Evolutionary conservation across 2,329 filamentous ascomycete genomes (phyloP), one percentile per base, ranked within the genome.

Genomic region (Periconia digitata): DNA sequence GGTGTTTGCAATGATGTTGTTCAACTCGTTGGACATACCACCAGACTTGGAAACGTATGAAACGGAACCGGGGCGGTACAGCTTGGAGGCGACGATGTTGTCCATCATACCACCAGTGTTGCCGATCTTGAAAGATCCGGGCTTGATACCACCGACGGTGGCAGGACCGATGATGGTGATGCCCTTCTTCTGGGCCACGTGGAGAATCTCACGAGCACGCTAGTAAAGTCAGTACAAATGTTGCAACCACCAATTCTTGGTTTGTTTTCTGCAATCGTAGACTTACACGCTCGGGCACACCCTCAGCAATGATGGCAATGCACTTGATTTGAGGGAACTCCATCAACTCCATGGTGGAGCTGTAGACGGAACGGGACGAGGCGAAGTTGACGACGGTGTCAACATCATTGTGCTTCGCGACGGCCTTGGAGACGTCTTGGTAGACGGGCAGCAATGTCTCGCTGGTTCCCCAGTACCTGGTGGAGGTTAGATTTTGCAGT

Each of bases 91-190:
- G 58, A 99, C 94, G 69, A 99, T 99, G 85, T 99, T 99, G 85
- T 99, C 94, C 94, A 99, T 99, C 94, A 99, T 99, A 77, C 94
- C 94, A 84, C 94, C 94, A 68, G 94, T 99, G 85, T 99, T 99
- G 75, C 94, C 94, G 60, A 99, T 99, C 85, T 97, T 99, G 89
- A 92, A 99, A 74, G 89, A 90, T 75, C 94, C 94, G 55, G 94
- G 94, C 85, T 97, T 99, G 81, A 99, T 97, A 70, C 94, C 94
- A 85, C 94, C 94, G 56, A 99, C 94, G 47, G 94, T 99, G 66
- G 94, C 94, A 58, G 94, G 94, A 59, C 94, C 94, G 71, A 99
- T 96, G 75, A 99, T 99, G 76, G 92, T 96, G 73, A 99, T 88
- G 56, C 92, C 92, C 87, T 97, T 99, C 85, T 96, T 92, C 80